These are phyloP conservation scores for Eucalyptus coolabah DNA, from an alignment of 345 rosid genomes.

Conservation along the genomic window DNA sequence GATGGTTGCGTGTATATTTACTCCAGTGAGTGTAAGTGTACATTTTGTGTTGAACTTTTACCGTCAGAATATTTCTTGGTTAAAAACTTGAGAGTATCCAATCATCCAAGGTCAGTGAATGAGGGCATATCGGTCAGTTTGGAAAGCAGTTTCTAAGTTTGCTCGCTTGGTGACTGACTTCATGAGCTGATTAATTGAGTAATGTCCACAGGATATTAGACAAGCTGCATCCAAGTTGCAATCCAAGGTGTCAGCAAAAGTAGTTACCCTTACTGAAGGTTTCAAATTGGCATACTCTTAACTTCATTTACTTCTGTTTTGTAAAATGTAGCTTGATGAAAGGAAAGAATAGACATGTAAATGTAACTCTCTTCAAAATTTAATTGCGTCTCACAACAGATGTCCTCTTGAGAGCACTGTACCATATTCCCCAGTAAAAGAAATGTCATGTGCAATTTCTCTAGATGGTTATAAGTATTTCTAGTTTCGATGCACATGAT, in stretches of 20 bases:
- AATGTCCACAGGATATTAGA: slow-evolving; percentile 51
- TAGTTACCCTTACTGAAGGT: slow-evolving; percentile 83
- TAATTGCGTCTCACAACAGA: neutral
- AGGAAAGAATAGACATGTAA: neutral
- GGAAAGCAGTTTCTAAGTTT: neutral
- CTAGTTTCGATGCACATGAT: neutral
- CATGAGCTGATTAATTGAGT: neutral
- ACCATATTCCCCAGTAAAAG: neutral
- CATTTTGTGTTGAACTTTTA: neutral
- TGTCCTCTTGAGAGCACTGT: neutral
- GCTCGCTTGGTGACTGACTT: neutral
- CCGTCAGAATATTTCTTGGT: neutral
- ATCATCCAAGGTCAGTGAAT: neutral
- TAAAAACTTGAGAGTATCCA: neutral
- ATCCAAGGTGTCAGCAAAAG: slow-evolving; percentile 71
- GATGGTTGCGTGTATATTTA: neutral
- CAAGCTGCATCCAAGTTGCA: slow-evolving; percentile 67
- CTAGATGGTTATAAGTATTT: neutral
- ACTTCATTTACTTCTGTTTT: neutral
- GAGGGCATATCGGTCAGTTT: neutral
- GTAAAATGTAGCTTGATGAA: neutral
- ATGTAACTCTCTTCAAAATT: neutral
- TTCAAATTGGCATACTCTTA: slow-evolving; percentile 53
- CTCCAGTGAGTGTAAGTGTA: neutral
- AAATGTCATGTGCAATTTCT: neutral